Percentiles rank a stretch among this genome's conserved stretches.
These are phyloP conservation scores for Blastocladiella britannica DNA, from an alignment of 192 early-diverging fungal species.

Conservation along the genomic window DNA sequence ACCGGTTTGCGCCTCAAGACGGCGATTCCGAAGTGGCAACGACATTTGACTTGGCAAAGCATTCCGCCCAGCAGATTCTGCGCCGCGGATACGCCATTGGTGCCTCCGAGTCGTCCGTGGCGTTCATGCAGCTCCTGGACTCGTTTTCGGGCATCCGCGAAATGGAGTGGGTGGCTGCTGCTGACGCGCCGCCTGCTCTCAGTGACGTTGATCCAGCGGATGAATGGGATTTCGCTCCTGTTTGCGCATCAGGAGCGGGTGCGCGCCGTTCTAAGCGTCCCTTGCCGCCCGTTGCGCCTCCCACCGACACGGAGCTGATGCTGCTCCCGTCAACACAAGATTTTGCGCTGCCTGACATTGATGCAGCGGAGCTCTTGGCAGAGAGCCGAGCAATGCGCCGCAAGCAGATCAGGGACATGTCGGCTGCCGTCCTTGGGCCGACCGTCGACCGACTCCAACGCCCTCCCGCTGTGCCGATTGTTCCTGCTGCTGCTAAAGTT, in stretches of 20 bases:
- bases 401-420: no score
- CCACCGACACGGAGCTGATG: neutral
- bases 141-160: neutral
- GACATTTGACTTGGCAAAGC: neutral
- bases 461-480: no score
- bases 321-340: neutral
- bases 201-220: neutral
- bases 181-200: no score
- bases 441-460: no score
- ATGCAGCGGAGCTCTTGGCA: no score
- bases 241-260: neutral
- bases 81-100: neutral
- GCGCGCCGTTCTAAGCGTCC: neutral
- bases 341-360: no score
- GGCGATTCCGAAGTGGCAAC: neutral
- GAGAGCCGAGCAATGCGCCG: no score
- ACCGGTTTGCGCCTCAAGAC: neutral
- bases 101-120: neutral
- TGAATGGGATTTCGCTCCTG: neutral
- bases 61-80: neutral
- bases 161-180: no score
- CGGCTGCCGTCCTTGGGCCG: no score
- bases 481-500: no score
- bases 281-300: neutral
- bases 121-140: neutral